A percentile compares a stretch with the other conserved stretches of the same genome.
phyloP scores from a whole-genome alignment of 345 rosid genomes.

The Limnanthes douglasii region DNA sequence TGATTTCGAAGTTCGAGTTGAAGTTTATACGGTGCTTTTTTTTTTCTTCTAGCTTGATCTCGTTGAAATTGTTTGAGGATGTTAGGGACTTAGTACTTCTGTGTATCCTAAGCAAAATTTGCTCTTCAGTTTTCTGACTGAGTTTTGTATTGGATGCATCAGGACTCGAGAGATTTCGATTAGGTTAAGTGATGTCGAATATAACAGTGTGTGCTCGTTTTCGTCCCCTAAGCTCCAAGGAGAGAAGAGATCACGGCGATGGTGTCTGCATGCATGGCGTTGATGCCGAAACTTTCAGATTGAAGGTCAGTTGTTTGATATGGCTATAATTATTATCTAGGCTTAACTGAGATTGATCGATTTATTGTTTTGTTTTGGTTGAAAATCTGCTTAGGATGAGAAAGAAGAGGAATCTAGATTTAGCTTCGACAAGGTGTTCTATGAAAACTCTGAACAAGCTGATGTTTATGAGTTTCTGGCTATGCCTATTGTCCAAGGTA shows the following conservation, averaged over 20 bases:
- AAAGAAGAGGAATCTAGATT: constrained; percentile 53
- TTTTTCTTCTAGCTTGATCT: too few relatives aligned
- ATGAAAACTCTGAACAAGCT: constrained; percentile 39
- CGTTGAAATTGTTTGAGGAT: too few relatives aligned
- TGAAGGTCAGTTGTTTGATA: constrained; percentile 30
- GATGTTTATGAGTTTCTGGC: constrained; percentile 55
- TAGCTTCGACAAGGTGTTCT: constrained; percentile 49
- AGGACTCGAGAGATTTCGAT: too few relatives aligned
- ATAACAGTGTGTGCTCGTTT: constrained; percentile 70
- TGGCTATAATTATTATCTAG: not conserved
- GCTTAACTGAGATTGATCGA: not conserved
- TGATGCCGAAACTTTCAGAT: constrained; percentile 38
- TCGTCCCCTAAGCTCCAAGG: constrained; percentile 59
- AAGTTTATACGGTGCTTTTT: too few relatives aligned
- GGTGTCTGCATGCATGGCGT: constrained; percentile 31
- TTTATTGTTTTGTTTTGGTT: not conserved
- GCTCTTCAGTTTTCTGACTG: too few relatives aligned
- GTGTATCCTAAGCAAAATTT: too few relatives aligned
- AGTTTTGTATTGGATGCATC: too few relatives aligned
- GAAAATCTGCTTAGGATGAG: constrained; percentile 27
- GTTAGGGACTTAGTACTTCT: too few relatives aligned
- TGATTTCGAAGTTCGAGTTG: too few relatives aligned
- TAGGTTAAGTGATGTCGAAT: constrained; percentile 33
- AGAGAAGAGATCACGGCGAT: constrained; percentile 34
- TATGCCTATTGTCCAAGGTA: constrained; percentile 60